These are phyloP conservation scores for Candida adriatica DNA, from an alignment of 805 yeast genomes.

Conservation along the genomic window DNA sequence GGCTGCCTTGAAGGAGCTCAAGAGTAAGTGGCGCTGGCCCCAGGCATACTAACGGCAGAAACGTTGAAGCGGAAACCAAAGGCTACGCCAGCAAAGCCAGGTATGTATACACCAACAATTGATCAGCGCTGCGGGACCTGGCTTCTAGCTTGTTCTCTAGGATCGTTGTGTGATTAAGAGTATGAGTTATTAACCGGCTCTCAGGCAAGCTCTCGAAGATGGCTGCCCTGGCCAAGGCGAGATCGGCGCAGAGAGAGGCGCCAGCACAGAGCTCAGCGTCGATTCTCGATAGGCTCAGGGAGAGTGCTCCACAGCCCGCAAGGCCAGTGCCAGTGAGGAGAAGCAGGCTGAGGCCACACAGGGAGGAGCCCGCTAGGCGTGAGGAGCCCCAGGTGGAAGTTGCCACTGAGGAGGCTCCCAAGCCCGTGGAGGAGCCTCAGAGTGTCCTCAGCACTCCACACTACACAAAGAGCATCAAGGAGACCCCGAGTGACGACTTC, in stretches of 20 bases:
- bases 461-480: conserved; percentile 1
- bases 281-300: conserved; percentile 18
- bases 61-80: conserved; percentile 10
- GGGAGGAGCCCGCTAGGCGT: too few relatives aligned
- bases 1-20: conserved; percentile 40
- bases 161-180: conserved; percentile 2
- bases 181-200: conserved; percentile 7
- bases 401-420: conserved; percentile 3
- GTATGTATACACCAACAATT: conserved; percentile 34
- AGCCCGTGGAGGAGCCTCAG: conserved; percentile 3
- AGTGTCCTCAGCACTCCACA: conserved; percentile 3
- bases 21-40: conserved; percentile 18
- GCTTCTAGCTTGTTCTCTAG: conserved; percentile 1
- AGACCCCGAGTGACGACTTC: conserved; percentile 1
- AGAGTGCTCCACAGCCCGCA: conserved; percentile 1
- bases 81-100: conserved; percentile 25
- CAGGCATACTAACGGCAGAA: not conserved
- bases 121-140: not conserved
- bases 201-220: conserved; percentile 16
- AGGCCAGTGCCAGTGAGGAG: too few relatives aligned
- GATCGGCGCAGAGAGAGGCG: conserved; percentile 13
- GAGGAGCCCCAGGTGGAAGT: too few relatives aligned
- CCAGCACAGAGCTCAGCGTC: conserved; percentile 11
- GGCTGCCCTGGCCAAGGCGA: conserved; percentile 19
- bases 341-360: too few relatives aligned